Evolutionary conservation across 805 yeast genomes (phyloP), one percentile per base, ranked within the genome.

Genomic region (Kluyveromyces wickerhamii): DNA sequence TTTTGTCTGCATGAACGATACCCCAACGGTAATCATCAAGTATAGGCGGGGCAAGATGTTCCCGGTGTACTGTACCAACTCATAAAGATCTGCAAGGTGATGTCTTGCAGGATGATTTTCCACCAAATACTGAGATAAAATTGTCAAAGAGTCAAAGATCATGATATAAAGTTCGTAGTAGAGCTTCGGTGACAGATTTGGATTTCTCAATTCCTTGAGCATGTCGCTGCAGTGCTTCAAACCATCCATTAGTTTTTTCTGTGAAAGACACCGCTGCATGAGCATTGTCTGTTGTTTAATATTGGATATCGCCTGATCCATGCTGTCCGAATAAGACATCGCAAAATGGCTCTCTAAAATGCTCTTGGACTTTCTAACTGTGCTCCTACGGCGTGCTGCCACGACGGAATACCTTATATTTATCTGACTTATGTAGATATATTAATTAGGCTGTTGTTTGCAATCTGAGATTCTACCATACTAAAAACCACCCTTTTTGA

Each of bases 21-120:
- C 77, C 7, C 98, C 98, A 11, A 92, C 89, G 2, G 94, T 89
- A 27, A 92, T 81, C 96, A 92, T 86, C 60, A 92, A 67, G 54
- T 92, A 92, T 37, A 92, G 64, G 38, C 98, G 70, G 2, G 98
- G 98, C 11, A 92, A 69, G 17, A 92, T 83, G 54, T 86, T 89
- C 1, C 96, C 94, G 1, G 95, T 86, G 53, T 92, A 92, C 58
- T 92, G 97, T 4, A 89, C 96, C 54, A 88, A 67, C 49, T 89
- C 97, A 54, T 92, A 92, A 35, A 92, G 67, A 54, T 92, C 97
- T 0, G 94, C 84, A 35, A 92, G 62, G 65, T 62, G 58, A 52
- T 81, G 85, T 48, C 76, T 76, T 35, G 71, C 68, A 9, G 79
- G 76, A 51, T 85, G 88, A 37, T 72, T 72, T 19, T 74, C 82